These are phyloP conservation scores for Ustilago xerochloae DNA, from an alignment of 1,284 basidiomycete genomes.

Conservation along the genomic window DNA sequence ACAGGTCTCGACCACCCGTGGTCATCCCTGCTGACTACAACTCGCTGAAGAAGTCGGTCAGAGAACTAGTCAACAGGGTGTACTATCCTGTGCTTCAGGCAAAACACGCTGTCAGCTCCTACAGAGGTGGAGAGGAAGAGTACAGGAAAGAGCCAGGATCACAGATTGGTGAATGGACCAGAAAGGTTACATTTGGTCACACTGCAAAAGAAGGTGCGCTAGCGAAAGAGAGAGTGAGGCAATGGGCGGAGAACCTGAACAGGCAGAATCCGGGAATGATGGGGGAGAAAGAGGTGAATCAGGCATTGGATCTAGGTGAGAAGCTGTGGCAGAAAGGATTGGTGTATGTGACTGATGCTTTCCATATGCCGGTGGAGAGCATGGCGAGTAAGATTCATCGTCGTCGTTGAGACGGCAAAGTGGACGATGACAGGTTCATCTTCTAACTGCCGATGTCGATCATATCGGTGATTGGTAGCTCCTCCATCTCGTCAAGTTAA, in stretches of 20 bases:
- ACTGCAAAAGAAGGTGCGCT: not conserved
- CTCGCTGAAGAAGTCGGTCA: not conserved
- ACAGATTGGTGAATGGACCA: too few relatives aligned
- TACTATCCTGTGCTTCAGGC: not conserved
- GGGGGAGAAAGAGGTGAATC: not conserved
- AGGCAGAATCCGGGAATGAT: not conserved
- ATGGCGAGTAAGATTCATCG: slow-evolving; percentile 14
- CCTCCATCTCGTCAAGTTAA: too few relatives aligned
- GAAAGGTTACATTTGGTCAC: not conserved
- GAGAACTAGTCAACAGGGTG: not conserved
- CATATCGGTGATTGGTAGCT: too few relatives aligned
- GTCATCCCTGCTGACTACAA: not conserved
- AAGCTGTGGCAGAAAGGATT: not conserved
- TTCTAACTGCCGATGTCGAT: too few relatives aligned
- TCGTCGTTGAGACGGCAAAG: not conserved
- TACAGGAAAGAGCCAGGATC: too few relatives aligned
- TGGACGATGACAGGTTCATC: too few relatives aligned
- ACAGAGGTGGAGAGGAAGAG: not conserved
- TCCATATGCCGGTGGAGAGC: not conserved
- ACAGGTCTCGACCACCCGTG: not conserved
- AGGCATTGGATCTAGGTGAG: not conserved
- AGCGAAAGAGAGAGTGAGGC: not conserved
- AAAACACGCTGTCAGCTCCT: not conserved
- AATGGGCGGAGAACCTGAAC: not conserved
- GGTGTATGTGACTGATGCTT: not conserved